Evolutionary conservation across 768 basidiomycete genomes (phyloP).

Genomic region (Stropharia rugosoannulata): DNA sequence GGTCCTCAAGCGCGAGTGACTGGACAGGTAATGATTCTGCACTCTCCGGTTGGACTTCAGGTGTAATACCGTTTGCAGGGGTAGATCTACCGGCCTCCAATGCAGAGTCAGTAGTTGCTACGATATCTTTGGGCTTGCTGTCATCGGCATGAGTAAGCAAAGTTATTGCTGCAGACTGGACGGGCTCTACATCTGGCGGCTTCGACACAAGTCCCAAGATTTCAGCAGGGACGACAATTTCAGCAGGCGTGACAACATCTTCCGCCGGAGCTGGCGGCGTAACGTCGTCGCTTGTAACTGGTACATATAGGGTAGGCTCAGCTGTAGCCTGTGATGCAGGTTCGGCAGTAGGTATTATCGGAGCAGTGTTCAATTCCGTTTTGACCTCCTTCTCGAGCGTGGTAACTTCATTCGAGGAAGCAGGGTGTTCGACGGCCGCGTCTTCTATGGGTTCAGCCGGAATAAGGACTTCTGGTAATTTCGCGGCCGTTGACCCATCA

Average conservation of each 20-base stretch:
- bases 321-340: too few species aligned
- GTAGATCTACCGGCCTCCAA: neutral
- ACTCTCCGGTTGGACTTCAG: too few species aligned
- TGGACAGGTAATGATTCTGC: too few species aligned
- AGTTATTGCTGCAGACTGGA: neutral
- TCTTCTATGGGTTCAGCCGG: neutral
- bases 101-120: neutral
- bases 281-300: neutral
- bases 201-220: too few species aligned
- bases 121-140: conserved; percentile 7
- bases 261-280: neutral
- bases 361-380: too few species aligned
- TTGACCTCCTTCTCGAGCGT: too few species aligned
- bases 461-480: neutral
- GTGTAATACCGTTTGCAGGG: too few species aligned
- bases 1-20: too few species aligned
- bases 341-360: too few species aligned
- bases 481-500: neutral
- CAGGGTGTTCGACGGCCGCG: neutral
- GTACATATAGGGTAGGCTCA: too few species aligned
- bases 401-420: neutral
- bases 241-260: neutral
- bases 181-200: neutral
- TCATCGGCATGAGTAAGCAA: conserved; percentile 19
- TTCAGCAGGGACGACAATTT: too few species aligned